Evolutionary conservation across 2,329 filamentous ascomycete genomes (phyloP), one percentile per base, ranked within the genome.

Genomic region (Huntiella abstrusa): DNA sequence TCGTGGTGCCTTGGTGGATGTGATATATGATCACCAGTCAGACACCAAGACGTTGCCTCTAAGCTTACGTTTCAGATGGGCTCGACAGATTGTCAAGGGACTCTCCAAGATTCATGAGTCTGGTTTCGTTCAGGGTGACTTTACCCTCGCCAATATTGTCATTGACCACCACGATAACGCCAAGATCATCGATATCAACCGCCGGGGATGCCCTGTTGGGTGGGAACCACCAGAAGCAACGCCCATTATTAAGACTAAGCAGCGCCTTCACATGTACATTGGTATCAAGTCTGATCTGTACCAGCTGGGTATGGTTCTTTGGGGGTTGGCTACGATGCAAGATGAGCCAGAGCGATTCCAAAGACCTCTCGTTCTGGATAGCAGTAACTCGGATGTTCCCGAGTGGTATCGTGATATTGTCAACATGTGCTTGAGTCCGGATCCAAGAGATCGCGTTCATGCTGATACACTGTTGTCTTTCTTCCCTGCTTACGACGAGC

Each of bases 131-230:
- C 91, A 98, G 58, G 91, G 91, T 17, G 91, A 98, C 58, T 95
- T 98, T 53, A 98, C 91, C 0, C 69, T 98, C 22, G 94, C 87
- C 4, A 98, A 98, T 58, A 93, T 98, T 53, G 91, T 98, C 51
- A 81, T 98, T 55, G 85, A 96, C 59, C 70, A 71, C 10, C 64
- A 81, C 38, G 79, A 86, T 57, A 73, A 95, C 56, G 91, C 88
- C 6, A 88, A 92, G 56, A 96, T 98, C 53, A 98, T 98, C 57
- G 91, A 98, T 61, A 95, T 98, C 64, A 98, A 98, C 63, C 74
- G 91, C 47, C 73, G 91, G 55, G 91, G 91, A n/a, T 98, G 91
- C 56, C 91, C 91, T 0, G 83, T 96, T 4, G 88, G 88, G 17
- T 98, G 91, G 91, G 91, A 98, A 54, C 87, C 91, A 2, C 91